phyloP scores from a whole-genome alignment of 1,284 basidiomycete genomes.

The Inonotus hispidus region DNA sequence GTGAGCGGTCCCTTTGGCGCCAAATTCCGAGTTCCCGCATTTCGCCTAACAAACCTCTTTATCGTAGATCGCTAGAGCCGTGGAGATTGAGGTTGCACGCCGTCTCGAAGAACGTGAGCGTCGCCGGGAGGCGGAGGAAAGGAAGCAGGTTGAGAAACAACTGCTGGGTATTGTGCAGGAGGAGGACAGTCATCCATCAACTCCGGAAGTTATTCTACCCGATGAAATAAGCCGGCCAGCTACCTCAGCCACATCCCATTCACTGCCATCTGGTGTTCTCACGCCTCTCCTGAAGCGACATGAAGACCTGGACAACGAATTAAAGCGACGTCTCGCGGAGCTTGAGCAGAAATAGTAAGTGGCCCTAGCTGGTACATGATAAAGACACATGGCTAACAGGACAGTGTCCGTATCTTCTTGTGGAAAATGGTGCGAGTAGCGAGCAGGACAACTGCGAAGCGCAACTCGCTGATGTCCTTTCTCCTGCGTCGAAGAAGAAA shows the following conservation, averaged over 20 bases:
- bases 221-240: constrained; percentile 12
- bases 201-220: constrained; percentile 9
- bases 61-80: constrained; percentile 59
- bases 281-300: constrained; percentile 57
- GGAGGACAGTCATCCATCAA: constrained; percentile 14
- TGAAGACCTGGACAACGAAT: constrained; percentile 59
- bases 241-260: constrained; percentile 22
- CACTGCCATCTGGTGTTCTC: constrained; percentile 50
- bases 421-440: constrained; percentile 30
- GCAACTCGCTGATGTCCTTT: constrained; percentile 53
- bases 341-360: constrained; percentile 68
- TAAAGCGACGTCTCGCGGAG: constrained; percentile 56
- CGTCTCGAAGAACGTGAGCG: constrained; percentile 56
- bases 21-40: background rate
- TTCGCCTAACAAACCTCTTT: constrained; percentile 11
- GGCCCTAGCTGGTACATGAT: background rate
- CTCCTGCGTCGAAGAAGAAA: constrained; percentile 68
- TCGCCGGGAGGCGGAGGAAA: constrained; percentile 33
- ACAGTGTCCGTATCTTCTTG: constrained; percentile 16
- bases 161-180: constrained; percentile 1
- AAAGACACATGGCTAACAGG: constrained; percentile 14
- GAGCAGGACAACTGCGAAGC: constrained; percentile 55
- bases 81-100: constrained; percentile 65
- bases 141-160: constrained; percentile 23
- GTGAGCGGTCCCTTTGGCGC: constrained; percentile 32